Evolutionary conservation across 2,329 filamentous ascomycete species (phyloP).

Genomic region (Aspergillus bombycis): DNA sequence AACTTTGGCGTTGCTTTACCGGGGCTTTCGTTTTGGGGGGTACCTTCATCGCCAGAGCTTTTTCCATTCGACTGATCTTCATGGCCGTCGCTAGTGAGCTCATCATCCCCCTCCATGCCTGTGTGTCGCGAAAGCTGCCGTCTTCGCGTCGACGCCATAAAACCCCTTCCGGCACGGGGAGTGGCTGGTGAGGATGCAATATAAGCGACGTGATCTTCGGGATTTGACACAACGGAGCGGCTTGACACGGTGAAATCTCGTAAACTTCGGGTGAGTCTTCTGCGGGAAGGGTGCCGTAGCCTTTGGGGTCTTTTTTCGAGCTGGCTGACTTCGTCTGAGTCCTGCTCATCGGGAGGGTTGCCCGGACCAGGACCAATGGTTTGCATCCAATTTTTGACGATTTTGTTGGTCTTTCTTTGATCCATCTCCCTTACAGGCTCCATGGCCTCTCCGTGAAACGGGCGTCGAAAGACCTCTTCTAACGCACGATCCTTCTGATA

Average conservation of each 20-base stretch:
- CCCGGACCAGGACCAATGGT: constrained; percentile 58
- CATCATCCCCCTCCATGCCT: constrained; percentile 86
- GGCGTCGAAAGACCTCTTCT: constrained; percentile 84
- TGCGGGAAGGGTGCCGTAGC: constrained; percentile 53
- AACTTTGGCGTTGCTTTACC: constrained; percentile 37
- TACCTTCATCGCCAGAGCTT: constrained; percentile 21
- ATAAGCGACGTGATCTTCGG: constrained; percentile 50
- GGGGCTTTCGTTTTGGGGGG: constrained; percentile 17
- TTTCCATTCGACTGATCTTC: constrained; percentile 47
- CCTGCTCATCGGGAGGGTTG: constrained; percentile 63
- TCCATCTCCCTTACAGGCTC: constrained; percentile 60
- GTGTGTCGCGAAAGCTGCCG: constrained; percentile 63
- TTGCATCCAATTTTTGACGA: constrained; percentile 91
- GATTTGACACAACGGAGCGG: constrained; percentile 61
- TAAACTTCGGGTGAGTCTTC: constrained; percentile 26
- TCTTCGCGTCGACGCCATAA: constrained; percentile 36
- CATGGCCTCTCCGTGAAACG: constrained; percentile 65
- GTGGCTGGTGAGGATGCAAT: constrained; percentile 38
- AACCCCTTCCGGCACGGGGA: constrained; percentile 35
- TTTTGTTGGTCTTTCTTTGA: constrained; percentile 74
- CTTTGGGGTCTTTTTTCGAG: constrained; percentile 58
- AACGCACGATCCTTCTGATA: constrained; percentile 87
- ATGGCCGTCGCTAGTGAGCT: constrained; percentile 81
- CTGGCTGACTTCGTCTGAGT: constrained; percentile 60
- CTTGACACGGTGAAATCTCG: constrained; percentile 56